Evolutionary conservation across 2,329 filamentous ascomycete species (phyloP).

Genomic region (Paraconiothyrium sp.): DNA sequence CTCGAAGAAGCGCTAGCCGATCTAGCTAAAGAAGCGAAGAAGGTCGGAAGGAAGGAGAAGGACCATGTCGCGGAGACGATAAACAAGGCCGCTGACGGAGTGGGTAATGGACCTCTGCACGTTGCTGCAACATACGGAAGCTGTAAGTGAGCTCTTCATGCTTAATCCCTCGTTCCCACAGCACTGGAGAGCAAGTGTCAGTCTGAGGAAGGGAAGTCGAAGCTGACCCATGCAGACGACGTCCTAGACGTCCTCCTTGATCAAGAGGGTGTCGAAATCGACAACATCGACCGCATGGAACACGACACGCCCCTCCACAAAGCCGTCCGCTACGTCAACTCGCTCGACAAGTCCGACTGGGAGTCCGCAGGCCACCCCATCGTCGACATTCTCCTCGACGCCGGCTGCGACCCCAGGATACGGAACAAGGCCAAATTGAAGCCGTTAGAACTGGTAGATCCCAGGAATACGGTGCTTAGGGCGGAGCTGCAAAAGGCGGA

Average conservation of each 20-base stretch:
- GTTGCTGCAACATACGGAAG: constrained; percentile 86
- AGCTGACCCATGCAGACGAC: constrained; percentile 66
- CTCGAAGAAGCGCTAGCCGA: constrained; percentile 75
- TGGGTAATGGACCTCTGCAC: constrained; percentile 91
- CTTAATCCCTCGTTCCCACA: too few species aligned
- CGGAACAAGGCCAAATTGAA: constrained; percentile 79
- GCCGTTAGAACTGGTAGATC: constrained; percentile 77
- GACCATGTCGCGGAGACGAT: constrained; percentile 78
- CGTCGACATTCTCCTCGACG: constrained; percentile 83
- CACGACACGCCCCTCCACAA: constrained; percentile 83
- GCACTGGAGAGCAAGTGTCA: neutral
- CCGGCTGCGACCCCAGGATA: constrained; percentile 71
- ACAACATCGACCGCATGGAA: constrained; percentile 75
- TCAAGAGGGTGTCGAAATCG: constrained; percentile 85
- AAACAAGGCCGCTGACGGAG: constrained; percentile 83
- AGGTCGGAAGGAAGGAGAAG: constrained; percentile 62
- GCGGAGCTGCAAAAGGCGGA: constrained; percentile 75
- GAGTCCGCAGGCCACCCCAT: constrained; percentile 73
- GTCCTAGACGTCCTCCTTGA: constrained; percentile 84
- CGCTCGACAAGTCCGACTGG: constrained; percentile 69
- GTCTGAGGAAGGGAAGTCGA: neutral
- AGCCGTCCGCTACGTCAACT: constrained; percentile 80
- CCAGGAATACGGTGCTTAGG: constrained; percentile 69
- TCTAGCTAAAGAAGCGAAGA: constrained; percentile 55
- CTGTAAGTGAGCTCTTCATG: constrained; percentile 66